phyloP scores from a whole-genome alignment of 352 stramenopile species.

The Phytophthora aleatoria region DNA sequence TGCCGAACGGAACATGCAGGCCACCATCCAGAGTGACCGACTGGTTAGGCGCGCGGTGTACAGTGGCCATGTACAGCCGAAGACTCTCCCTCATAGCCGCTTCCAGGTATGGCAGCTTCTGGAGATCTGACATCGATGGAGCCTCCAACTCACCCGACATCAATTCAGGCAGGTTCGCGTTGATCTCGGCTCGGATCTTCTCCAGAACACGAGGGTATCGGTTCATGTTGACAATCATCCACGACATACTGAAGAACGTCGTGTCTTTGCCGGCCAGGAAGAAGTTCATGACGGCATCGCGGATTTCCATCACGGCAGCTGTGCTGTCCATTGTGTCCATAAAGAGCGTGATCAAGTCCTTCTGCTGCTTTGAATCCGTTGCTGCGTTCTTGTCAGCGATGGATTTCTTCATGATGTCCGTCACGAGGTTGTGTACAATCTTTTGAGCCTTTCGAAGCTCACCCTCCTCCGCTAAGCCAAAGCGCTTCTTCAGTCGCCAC shows the following conservation, averaged over 20 bases:
- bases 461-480: constrained; percentile 36
- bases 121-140: constrained; percentile 47
- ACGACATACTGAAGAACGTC: constrained; percentile 67
- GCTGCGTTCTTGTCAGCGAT: constrained; percentile 20
- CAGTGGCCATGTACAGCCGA: constrained; percentile 57
- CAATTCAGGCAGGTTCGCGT: constrained; percentile 38
- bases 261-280: constrained; percentile 75
- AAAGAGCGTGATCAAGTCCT: constrained; percentile 58
- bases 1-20: constrained; percentile 52
- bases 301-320: constrained; percentile 38
- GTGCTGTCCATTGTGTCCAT: constrained; percentile 29
- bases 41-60: constrained; percentile 37
- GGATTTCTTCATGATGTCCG: constrained; percentile 37
- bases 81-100: constrained; percentile 67
- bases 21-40: constrained; percentile 65
- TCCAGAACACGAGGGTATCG: constrained; percentile 53
- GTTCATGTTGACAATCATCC: constrained; percentile 80
- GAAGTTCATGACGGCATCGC: constrained; percentile 79
- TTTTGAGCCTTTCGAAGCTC: constrained; percentile 32
- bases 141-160: constrained; percentile 20
- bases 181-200: constrained; percentile 57
- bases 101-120: constrained; percentile 62
- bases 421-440: constrained; percentile 40
- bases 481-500: constrained; percentile 48
- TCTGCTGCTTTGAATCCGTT: constrained; percentile 19